Base-by-base conservation (phyloP, 805 yeast species). In the Myxozyma monticola region DNA sequence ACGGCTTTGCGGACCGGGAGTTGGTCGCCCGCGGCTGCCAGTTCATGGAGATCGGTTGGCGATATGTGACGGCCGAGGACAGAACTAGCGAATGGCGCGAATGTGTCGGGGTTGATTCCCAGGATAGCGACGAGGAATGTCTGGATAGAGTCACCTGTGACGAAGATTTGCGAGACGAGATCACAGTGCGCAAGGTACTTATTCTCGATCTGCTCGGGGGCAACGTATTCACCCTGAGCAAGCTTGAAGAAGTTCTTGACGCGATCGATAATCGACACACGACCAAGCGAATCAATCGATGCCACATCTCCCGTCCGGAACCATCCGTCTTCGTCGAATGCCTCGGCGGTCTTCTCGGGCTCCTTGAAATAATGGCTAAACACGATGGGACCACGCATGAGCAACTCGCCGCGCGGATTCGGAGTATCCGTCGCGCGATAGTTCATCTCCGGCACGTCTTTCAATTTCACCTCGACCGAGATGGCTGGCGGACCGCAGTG, bases 201-300 rank as follows among this genome's bases (percentile, higher is more conserved):
- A 61, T 81, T 83, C 63, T 85, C 91, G 58, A 85, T 79, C 66
- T 79, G 83, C 62, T 85, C 93, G 17, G 88, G 86, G 0, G 88
- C 84, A 48, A 85, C 77, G 65, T 84, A 85, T 67, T 79, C 83
- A 42, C 84, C 84, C 63, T 79, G 84, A 2, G 82, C 71, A 46
- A 79, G 64, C 58, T 85, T 85, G 74, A 84, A 85, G 69, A 85
- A 84, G 68, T 85, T 85, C 71, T 85, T 85, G 34, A 85, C 88
- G 54, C 93, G 74, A 62, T 85, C 93, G 59, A 85, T 75, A 50
- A 85, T 80, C 42, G 67, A 71, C 21, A 85, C 64, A 40, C 83
- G 73, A 10, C 89, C 87, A 5, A 70, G 67, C 1, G 55, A 49
- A 49, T 77, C 78, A 44, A 84, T 65, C 49, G 65, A 67, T 0